phyloP scores from a whole-genome alignment of 2,329 filamentous ascomycete species.

The Talaromyces sp. region DNA sequence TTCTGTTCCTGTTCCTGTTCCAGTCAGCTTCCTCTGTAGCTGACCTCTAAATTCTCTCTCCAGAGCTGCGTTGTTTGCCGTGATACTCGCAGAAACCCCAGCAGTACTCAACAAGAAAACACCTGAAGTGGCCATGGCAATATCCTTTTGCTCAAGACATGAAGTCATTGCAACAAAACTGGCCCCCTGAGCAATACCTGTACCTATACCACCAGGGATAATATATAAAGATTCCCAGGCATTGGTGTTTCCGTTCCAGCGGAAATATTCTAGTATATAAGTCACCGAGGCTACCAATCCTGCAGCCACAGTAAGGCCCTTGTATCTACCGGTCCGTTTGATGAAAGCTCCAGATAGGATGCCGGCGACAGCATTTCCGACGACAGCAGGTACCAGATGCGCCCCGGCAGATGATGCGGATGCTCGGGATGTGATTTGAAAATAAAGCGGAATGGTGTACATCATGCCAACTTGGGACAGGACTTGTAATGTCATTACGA shows the following conservation, averaged over 20 bases:
- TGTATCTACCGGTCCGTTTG: constrained; percentile 57
- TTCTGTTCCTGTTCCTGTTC: constrained; percentile 19
- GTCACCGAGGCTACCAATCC: constrained; percentile 47
- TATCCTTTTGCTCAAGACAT: constrained; percentile 41
- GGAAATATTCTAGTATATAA: constrained; percentile 50
- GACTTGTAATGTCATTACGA: constrained; percentile 50
- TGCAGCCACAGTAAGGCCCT: constrained; percentile 49
- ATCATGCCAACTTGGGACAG: constrained; percentile 60
- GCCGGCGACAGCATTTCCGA: constrained; percentile 62
- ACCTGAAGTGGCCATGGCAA: constrained; percentile 48
- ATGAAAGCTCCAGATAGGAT: constrained; percentile 57
- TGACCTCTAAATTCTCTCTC: constrained; percentile 30
- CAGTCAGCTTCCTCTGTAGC: constrained; percentile 27
- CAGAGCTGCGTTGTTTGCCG: constrained; percentile 34
- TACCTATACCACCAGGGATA: constrained; percentile 52
- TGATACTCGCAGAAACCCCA: constrained; percentile 38
- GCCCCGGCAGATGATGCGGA: constrained; percentile 56
- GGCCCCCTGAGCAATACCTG: constrained; percentile 43
- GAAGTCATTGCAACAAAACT: constrained; percentile 49
- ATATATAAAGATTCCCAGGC: constrained; percentile 57
- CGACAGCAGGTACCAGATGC: constrained; percentile 63
- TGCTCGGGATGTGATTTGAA: constrained; percentile 57
- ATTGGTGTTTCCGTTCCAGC: constrained; percentile 58
- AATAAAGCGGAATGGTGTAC: constrained; percentile 65
- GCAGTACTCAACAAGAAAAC: constrained; percentile 45